A percentile compares a stretch with the other conserved stretches of the same genome.
phyloP scores from a whole-genome alignment of 2,329 filamentous ascomycete species.

The Trichoderma semiorbis region DNA sequence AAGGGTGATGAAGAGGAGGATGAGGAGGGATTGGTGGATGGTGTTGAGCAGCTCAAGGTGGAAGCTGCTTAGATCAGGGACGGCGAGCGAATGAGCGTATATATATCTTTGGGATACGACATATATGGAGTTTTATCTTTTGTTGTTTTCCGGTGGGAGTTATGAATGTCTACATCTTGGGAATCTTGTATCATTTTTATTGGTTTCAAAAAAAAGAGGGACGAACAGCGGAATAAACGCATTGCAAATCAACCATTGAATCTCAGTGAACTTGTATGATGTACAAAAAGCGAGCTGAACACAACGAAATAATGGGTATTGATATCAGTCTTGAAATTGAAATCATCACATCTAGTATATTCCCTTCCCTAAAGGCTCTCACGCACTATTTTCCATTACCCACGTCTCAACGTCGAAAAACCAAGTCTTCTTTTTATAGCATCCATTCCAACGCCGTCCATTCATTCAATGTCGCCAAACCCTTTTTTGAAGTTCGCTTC shows the following conservation, averaged over 20 bases:
- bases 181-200: background rate
- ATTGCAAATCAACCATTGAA: background rate
- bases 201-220: background rate
- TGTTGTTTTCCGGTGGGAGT: background rate
- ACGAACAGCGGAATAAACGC: background rate
- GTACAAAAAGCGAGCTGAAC: background rate
- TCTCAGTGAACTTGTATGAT: background rate
- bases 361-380: background rate
- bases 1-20: conserved; percentile 69
- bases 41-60: conserved; percentile 70
- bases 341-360: conserved; percentile 4
- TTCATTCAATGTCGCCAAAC: conserved; percentile 12
- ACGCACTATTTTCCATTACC: background rate
- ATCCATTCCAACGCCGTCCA: conserved; percentile 25
- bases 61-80: conserved; percentile 39
- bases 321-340: background rate
- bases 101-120: conserved; percentile 16
- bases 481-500: background rate
- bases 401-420: background rate
- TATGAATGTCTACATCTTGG: background rate
- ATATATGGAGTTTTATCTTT: background rate
- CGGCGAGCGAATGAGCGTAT: background rate
- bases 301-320: background rate
- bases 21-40: conserved; percentile 54
- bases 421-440: conserved; percentile 5